Evolutionary conservation across 2,329 filamentous ascomycete genomes (phyloP), one percentile per base, ranked within the genome.

Genomic region (Claviceps paspali): DNA sequence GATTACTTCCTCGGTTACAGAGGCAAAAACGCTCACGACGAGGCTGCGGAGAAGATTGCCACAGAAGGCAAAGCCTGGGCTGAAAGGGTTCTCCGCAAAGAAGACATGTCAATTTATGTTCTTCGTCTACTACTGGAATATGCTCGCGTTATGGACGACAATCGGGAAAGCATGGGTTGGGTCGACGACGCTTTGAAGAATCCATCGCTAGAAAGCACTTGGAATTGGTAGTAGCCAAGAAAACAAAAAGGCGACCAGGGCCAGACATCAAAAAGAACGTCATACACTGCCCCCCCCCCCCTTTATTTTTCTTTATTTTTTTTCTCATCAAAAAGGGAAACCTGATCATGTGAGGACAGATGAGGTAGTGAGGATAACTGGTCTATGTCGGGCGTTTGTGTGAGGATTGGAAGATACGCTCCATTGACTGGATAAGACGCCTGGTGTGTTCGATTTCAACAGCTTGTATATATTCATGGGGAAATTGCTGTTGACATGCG

Each of bases 51-150:
- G 53, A 66, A 62, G 51, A 82, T 87, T 47, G 80, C 81, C 10
- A 56, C 61, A 30, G 69, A 68, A 3, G 79, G 80, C 2, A 73
- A 76, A 51, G 61, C 64, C 23, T 86, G 81, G 81, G 76, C 79
- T 0, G 70, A 75, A 43, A 70, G 60, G 49, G 80, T 81, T 6
- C 59, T 85, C 19, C 61, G 82, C 40, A 70, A 66, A 46, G 79
- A 83, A 48, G 80, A 85, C 49, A 83, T 84, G 78, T 68, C 75
- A 49, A 64, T 85, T 7, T 86, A 86, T 51, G 66, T 76, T 7
- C 60, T 78, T 38, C 61, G 80, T 30, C 49, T 86, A 45, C 54
- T 80, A 37, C 57, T 79, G 23, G 76, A 80, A 55, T 79, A 79
- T 43, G 76, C 65, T 5, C 59, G 74, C 14, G 49, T 78, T 10